Base-by-base conservation (phyloP, 495 filamentous ascomycete species). In the Neurospora tetraspora region DNA sequence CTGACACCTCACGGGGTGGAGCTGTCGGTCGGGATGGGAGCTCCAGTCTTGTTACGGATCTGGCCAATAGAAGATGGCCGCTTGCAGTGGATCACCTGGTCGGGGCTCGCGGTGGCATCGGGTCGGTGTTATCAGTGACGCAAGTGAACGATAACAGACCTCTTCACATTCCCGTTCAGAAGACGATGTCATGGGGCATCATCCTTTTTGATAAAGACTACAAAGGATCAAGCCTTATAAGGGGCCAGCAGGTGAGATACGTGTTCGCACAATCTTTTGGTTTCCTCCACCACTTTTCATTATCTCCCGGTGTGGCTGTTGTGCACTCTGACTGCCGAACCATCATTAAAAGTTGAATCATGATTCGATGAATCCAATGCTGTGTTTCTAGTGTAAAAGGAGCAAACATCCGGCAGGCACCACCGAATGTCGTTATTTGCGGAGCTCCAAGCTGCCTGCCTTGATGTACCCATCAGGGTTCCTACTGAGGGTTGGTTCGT, bases 51-150 rank as follows among this genome's bases (percentile, higher is more conserved):
- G 23, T 16, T 34, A 31, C 6, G 23, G 27, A 65, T 34, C 14
- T 14, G 34, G 53, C 53, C 53, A 65, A 65, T 65, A 27, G 31
- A 1, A 16, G 70, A 36, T 9, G 14, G 39, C 70, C 20, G 42
- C 18, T 37, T 69, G 9, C 34, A 31, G 68, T 16, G 69, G n/a
- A 39, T 42, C 31, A 61, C 27, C 34, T 71, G 34, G 70, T 61
- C 70, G 68, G 47, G 42, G 27, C 45, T 38, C 14, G 20, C 73
- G 74, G 75, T 71, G 73, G 77, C 71, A 43, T 61, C 69, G 69
- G 38, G 47, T 61, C n/a, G n/a, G n/a, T n/a, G 65, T 78, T 80
- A 80, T 81, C 79, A 72, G 79, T 81, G 79, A 81, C 79, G 79
- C 79, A 81, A 81, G 72, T 20, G 73, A 43, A 43, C 72, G 77